phyloP scores from a whole-genome alignment of 768 basidiomycete species.

The Phylloporus arenicola region DNA sequence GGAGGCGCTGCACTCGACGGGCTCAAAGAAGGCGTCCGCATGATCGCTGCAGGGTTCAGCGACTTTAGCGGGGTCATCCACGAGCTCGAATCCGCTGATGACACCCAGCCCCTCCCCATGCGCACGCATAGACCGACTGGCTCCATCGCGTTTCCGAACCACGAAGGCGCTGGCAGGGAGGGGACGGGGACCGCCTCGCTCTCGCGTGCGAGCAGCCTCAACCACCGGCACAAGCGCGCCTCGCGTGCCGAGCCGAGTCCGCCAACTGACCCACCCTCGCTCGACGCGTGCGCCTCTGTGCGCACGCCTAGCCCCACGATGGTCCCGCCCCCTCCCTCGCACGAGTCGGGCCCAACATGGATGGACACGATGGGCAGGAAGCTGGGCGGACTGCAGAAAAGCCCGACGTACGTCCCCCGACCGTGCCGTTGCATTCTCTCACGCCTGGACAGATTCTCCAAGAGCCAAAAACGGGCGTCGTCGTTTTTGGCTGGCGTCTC shows the following conservation, averaged over 20 bases:
- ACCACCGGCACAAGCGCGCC: conserved; percentile 9
- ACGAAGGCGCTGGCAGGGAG: conserved; percentile 15
- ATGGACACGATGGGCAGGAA: conserved; percentile 57
- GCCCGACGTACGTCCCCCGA: conserved; percentile 44
- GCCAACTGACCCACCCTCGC: background rate
- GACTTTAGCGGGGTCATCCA: conserved; percentile 27
- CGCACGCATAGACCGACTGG: conserved; percentile 38
- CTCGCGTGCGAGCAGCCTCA: conserved; percentile 16
- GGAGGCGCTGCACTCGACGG: conserved; percentile 42
- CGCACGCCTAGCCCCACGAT: conserved; percentile 11
- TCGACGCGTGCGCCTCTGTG: conserved; percentile 10
- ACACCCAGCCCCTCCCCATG: background rate
- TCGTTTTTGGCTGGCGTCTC: conserved; percentile 61
- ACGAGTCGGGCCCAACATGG: conserved; percentile 35
- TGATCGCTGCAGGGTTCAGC: conserved; percentile 45
- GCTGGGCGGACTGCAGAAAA: conserved; percentile 51
- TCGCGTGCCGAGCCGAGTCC: background rate
- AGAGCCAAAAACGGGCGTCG: conserved; percentile 65
- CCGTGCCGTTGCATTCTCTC: background rate
- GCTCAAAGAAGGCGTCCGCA: conserved; percentile 59
- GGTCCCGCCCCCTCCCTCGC: background rate
- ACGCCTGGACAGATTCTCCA: conserved; percentile 48
- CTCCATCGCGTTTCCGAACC: conserved; percentile 40
- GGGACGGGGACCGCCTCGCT: conserved; percentile 1
- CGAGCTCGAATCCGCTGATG: background rate